Conservation (phyloP, 2,329 filamentous ascomycete species). For the Fusarium annulatum region DNA sequence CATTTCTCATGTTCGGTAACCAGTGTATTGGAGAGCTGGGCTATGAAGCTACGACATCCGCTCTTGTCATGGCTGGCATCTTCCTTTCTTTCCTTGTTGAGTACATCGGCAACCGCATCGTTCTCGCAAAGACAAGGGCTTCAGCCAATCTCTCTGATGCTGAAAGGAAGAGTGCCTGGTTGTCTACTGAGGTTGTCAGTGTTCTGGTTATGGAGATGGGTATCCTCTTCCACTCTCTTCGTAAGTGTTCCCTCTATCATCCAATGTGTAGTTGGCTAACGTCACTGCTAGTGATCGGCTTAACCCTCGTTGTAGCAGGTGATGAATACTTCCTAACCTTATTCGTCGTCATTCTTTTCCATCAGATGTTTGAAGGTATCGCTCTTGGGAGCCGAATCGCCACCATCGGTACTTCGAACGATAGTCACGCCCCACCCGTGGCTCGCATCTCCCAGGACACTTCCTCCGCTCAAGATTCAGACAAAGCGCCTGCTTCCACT, state of each 20-base stretch:
- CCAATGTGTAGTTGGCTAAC: neutral
- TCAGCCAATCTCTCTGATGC: constrained; percentile 40
- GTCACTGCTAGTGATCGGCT: constrained; percentile 64
- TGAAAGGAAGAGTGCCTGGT: constrained; percentile 40
- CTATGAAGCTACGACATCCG: constrained; percentile 76
- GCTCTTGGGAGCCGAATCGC: constrained; percentile 79
- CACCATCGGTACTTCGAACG: constrained; percentile 56
- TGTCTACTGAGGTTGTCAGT: constrained; percentile 63
- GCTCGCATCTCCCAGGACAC: constrained; percentile 36
- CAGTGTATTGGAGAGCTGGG: constrained; percentile 72
- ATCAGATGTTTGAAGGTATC: constrained; percentile 82
- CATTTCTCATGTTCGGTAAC: constrained; percentile 77
- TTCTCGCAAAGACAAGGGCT: constrained; percentile 53
- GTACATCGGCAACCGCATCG: constrained; percentile 70
- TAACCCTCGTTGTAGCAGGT: constrained; percentile 70
- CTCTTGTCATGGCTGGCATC: constrained; percentile 79
- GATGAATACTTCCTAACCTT: constrained; percentile 67
- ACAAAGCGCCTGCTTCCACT: constrained; percentile 44
- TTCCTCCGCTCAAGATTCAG: constrained; percentile 33
- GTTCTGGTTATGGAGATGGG: constrained; percentile 79
- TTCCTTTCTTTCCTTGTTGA: constrained; percentile 80
- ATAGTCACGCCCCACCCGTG: constrained; percentile 32
- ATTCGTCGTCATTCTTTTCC: constrained; percentile 78
- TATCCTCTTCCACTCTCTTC: constrained; percentile 79
- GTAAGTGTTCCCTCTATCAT: constrained; percentile 54